phyloP scores from a whole-genome alignment of 2,329 filamentous ascomycete species.

The Cladorrhinum sp. region DNA sequence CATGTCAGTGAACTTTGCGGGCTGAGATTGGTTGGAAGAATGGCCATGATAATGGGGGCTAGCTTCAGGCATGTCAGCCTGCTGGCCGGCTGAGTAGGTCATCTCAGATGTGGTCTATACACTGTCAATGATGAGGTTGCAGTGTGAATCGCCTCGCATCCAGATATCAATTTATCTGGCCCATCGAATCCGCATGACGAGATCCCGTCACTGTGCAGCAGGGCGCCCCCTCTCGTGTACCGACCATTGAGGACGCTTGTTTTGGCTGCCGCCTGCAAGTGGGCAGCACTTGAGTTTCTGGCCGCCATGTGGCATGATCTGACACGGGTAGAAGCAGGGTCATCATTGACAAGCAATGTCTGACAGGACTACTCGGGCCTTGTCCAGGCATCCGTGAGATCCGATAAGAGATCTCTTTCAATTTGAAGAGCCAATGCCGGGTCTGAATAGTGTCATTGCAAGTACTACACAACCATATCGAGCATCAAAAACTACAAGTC shows the following conservation, averaged over 20 bases:
- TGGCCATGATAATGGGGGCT: no score
- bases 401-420: neutral
- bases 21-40: neutral
- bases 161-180: conserved; percentile 19
- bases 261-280: conserved; percentile 6
- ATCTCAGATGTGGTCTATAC: conserved; percentile 16
- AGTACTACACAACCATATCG: neutral
- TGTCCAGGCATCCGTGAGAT: neutral
- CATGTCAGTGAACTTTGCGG: neutral
- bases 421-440: neutral
- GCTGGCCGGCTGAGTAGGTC: conserved; percentile 10
- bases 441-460: neutral
- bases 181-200: conserved; percentile 17
- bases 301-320: conserved; percentile 25
- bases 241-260: neutral
- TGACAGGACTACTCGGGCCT: neutral
- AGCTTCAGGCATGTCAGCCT: conserved; percentile 12
- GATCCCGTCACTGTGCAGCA: conserved; percentile 13
- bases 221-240: conserved; percentile 4
- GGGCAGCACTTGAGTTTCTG: conserved; percentile 2
- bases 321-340: conserved; percentile 12
- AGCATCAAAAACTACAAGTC: neutral
- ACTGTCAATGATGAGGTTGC: conserved; percentile 13
- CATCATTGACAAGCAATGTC: neutral
- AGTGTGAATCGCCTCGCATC: conserved; percentile 17